A percentile compares a stretch with the other conserved stretches of the same genome.
Conservation (phyloP, 2,329 filamentous ascomycete genomes). For the Triangularia setosa region DNA sequence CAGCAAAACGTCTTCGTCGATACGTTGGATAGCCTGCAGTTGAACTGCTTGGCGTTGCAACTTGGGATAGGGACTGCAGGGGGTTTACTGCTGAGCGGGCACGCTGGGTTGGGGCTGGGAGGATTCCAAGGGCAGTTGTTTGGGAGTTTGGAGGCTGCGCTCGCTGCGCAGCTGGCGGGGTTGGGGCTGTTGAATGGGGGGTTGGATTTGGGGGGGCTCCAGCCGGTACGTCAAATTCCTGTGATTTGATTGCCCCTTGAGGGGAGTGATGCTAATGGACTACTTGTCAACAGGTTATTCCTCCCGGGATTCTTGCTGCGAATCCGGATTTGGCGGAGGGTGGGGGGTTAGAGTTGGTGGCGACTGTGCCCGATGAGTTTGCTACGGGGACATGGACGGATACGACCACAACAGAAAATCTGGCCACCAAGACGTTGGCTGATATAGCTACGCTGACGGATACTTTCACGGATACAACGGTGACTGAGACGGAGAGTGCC, state of each 20-base stretch:
- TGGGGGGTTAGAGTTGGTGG: slow-evolving; percentile 22
- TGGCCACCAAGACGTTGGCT: too few species aligned
- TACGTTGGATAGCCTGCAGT: slow-evolving; percentile 31
- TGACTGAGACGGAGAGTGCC: background rate
- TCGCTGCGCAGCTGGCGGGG: slow-evolving; percentile 27
- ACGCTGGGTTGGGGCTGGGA: background rate
- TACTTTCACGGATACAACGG: background rate
- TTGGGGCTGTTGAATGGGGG: slow-evolving; percentile 21
- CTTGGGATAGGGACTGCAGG: background rate
- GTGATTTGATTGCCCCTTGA: slow-evolving; percentile 8
- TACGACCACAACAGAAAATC: too few species aligned
- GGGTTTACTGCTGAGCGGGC: background rate
- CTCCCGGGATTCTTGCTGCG: slow-evolving; percentile 4
- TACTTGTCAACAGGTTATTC: too few species aligned
- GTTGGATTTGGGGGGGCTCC: background rate
- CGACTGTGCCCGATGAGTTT: background rate
- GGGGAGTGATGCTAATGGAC: too few species aligned
- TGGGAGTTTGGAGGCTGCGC: slow-evolving; percentile 30
- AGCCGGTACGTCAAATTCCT: too few species aligned
- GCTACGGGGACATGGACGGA: background rate
- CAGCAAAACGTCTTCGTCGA: slow-evolving; percentile 34
- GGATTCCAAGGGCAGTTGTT: slow-evolving; percentile 29
- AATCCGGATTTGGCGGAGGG: slow-evolving; percentile 3
- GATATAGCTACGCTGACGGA: background rate
- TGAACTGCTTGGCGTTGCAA: slow-evolving; percentile 30